phyloP scores from a whole-genome alignment of 208 protist genomes.

The Angomonas ambiguus region DNA sequence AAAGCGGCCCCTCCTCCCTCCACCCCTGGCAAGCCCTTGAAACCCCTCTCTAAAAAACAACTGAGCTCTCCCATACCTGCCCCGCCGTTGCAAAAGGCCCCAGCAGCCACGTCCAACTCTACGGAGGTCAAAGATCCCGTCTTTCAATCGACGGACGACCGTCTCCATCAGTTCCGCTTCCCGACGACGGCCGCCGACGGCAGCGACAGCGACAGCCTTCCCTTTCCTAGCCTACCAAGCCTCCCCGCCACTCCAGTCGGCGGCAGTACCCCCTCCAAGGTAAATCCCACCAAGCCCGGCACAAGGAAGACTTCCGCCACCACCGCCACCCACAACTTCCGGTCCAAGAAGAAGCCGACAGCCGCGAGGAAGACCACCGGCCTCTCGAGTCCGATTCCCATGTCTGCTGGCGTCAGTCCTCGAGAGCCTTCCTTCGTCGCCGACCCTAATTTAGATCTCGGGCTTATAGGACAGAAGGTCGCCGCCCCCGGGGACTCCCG shows the following conservation, averaged over 20 bases:
- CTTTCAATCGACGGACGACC: background rate
- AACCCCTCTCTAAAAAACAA: no score
- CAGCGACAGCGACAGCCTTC: background rate
- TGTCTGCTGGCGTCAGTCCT: no score
- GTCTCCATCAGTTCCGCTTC: background rate
- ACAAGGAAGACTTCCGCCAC: no score
- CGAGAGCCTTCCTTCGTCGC: no score
- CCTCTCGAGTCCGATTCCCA: background rate
- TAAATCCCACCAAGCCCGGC: no score
- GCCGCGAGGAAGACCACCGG: background rate
- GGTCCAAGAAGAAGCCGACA: background rate
- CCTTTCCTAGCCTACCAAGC: background rate
- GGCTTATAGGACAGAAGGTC: slow-evolving; percentile 18
- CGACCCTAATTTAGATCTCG: slow-evolving; percentile 9
- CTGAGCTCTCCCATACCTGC: background rate
- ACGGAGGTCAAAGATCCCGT: background rate
- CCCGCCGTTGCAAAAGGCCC: no score
- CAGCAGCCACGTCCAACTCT: background rate
- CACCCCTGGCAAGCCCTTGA: no score
- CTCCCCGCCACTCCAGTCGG: no score
- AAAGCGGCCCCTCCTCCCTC: background rate
- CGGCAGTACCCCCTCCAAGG: no score
- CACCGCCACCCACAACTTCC: no score
- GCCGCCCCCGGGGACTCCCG: slow-evolving; percentile 7
- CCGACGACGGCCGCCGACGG: background rate